Percentiles rank a stretch among this genome's conserved stretches.
Conservation (phyloP, 2,329 filamentous ascomycete genomes). For the Alternaria arborescens region DNA sequence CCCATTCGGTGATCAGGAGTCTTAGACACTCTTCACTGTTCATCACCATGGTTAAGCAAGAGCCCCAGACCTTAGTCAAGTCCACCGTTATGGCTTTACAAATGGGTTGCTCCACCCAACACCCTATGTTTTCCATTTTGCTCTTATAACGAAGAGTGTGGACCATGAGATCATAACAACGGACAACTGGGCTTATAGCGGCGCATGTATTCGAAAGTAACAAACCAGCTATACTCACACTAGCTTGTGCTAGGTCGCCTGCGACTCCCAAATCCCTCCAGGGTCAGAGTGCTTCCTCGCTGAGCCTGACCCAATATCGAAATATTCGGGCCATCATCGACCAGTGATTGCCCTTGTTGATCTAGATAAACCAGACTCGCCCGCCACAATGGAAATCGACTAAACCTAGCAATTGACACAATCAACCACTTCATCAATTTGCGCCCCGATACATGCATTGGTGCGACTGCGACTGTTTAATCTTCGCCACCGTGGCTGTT, state of each 20-base stretch:
- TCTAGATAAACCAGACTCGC: neutral
- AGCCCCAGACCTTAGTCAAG: neutral
- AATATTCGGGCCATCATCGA: neutral
- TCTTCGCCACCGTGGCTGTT: slow-evolving; percentile 28
- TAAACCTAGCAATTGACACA: neutral
- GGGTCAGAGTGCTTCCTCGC: neutral
- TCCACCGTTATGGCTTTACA: neutral
- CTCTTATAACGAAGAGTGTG: neutral
- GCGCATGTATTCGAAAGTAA: neutral
- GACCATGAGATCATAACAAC: neutral
- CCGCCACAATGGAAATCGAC: neutral
- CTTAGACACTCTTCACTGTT: slow-evolving; percentile 2
- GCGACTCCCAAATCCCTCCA: neutral
- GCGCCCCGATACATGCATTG: too few species aligned
- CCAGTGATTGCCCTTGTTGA: neutral
- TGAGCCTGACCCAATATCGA: neutral
- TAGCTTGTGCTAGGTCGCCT: neutral
- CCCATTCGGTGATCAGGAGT: slow-evolving; percentile 75
- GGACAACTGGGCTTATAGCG: neutral
- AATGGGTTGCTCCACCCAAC: neutral
- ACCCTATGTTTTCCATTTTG: neutral
- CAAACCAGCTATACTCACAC: neutral
- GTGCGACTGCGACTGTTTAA: neutral
- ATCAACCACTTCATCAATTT: neutral
- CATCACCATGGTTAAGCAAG: neutral